Evolutionary conservation across 1,284 basidiomycete species (phyloP).

Genomic region (Heterobasidion irregulare): DNA sequence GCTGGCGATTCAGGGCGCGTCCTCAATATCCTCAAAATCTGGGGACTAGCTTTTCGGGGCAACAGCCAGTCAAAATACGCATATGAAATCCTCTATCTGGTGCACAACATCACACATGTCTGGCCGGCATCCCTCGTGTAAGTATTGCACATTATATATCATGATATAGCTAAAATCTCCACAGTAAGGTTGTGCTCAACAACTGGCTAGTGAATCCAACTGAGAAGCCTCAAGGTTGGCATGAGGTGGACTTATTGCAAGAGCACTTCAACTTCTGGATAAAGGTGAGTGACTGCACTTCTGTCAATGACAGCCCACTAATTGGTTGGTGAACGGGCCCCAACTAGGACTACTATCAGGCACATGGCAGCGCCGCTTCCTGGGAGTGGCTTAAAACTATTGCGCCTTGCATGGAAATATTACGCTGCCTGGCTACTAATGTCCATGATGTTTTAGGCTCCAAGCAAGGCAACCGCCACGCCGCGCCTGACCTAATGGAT

Average conservation of each 20-base stretch:
- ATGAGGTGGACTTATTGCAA: slow-evolving; percentile 30
- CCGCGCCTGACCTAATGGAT: not conserved
- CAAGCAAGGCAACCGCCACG: not conserved
- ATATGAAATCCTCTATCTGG: slow-evolving; percentile 27
- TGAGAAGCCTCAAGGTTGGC: slow-evolving; percentile 21
- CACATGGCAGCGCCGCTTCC: slow-evolving; percentile 17
- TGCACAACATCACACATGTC: slow-evolving; percentile 28
- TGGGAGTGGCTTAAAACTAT: not conserved
- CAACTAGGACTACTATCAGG: slow-evolving; percentile 19
- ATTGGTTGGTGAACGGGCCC: not conserved
- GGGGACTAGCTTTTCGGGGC: slow-evolving; percentile 23
- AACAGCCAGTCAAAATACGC: slow-evolving; percentile 29
- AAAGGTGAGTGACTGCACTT: slow-evolving; percentile 13
- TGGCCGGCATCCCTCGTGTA: slow-evolving; percentile 23
- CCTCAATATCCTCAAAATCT: slow-evolving; percentile 24
- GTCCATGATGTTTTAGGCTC: not conserved
- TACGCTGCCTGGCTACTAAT: not conserved
- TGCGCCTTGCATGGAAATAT: not conserved
- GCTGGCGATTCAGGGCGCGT: slow-evolving; percentile 26
- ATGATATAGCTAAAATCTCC: not conserved
- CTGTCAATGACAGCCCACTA: not conserved
- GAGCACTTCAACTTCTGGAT: slow-evolving; percentile 34
- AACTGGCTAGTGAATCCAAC: slow-evolving; percentile 33
- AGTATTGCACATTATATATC: not conserved
- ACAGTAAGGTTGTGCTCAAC: slow-evolving; percentile 22